These are phyloP conservation scores for Cyberlindnera nakhonratchasimensis DNA, from an alignment of 805 yeast genomes.

Conservation along the genomic window DNA sequence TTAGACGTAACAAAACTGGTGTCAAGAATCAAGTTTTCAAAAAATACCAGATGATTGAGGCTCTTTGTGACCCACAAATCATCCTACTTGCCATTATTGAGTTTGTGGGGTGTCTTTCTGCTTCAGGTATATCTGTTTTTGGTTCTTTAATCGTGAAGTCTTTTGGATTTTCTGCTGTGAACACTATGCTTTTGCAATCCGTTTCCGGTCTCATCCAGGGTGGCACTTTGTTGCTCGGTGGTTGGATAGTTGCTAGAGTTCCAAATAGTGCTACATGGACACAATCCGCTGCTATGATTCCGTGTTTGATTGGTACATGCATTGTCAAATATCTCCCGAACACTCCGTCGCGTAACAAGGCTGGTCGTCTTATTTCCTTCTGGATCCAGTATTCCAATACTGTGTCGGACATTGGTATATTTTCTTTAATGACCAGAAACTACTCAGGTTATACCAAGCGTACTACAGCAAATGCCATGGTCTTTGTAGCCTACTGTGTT, in stretches of 20 bases:
- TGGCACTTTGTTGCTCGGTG: conserved; percentile 2
- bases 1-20: conserved; percentile 11
- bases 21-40: conserved; percentile 4
- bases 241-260: neutral
- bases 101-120: conserved; percentile 2
- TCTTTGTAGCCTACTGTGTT: conserved; percentile 8
- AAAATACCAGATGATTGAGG: conserved; percentile 10
- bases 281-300: conserved; percentile 1
- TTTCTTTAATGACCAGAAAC: conserved; percentile 7
- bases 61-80: conserved; percentile 5
- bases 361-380: conserved; percentile 9
- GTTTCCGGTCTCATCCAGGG: conserved; percentile 7
- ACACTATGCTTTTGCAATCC: conserved; percentile 3
- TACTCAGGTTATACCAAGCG: conserved; percentile 7
- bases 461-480: conserved; percentile 3
- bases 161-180: conserved; percentile 7
- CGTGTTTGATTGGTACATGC: conserved; percentile 8
- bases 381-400: conserved; percentile 5
- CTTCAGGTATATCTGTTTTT: conserved; percentile 5
- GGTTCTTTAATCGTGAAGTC: conserved; percentile 7
- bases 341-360: conserved; percentile 2
- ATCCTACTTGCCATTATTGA: conserved; percentile 1
- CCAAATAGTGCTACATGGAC: conserved; percentile 5
- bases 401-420: conserved; percentile 3
- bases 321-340: conserved; percentile 5